Conservation (phyloP, 2,329 filamentous ascomycete genomes). For the Aspergillus carbonarius region DNA sequence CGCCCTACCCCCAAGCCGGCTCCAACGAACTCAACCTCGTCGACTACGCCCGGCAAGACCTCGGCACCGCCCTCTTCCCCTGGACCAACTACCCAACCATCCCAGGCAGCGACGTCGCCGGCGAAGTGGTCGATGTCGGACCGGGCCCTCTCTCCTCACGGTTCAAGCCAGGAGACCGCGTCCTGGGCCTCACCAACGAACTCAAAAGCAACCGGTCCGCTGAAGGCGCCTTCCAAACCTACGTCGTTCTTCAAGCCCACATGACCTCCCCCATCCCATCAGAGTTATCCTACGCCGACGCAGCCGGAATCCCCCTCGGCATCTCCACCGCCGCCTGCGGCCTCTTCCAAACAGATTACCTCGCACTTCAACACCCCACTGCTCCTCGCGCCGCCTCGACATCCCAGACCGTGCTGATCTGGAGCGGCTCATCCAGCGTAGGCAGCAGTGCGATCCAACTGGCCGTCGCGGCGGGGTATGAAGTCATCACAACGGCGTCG, state of each 20-base stretch:
- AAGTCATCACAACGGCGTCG: slow-evolving; percentile 13
- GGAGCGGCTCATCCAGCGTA: slow-evolving; percentile 32
- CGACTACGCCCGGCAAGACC: slow-evolving; percentile 41
- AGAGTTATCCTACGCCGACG: slow-evolving; percentile 16
- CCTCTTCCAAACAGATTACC: slow-evolving; percentile 21
- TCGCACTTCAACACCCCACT: slow-evolving; percentile 14
- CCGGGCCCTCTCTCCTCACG: slow-evolving; percentile 3
- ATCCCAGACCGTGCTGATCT: slow-evolving; percentile 8
- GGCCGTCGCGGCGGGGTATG: slow-evolving; percentile 22
- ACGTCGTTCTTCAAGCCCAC: slow-evolving; percentile 18
- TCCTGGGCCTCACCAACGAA: slow-evolving; percentile 32
- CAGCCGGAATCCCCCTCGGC: slow-evolving; percentile 21
- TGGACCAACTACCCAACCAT: slow-evolving; percentile 35
- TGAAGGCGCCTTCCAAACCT: slow-evolving; percentile 26
- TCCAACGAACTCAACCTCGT: slow-evolving; percentile 44
- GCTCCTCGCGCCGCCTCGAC: background rate
- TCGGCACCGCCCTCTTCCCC: slow-evolving; percentile 29
- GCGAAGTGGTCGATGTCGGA: slow-evolving; percentile 44
- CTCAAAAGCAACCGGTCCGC: slow-evolving; percentile 15
- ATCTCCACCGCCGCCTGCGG: slow-evolving; percentile 22
- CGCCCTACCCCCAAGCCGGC: slow-evolving; percentile 38
- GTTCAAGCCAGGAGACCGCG: slow-evolving; percentile 47
- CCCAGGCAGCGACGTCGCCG: slow-evolving; percentile 47
- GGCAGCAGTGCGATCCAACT: slow-evolving; percentile 51
- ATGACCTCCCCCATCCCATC: slow-evolving; percentile 17